Conservation (phyloP, 1,139 yeast species). For the Chernovozyma sophiae-reginae region DNA sequence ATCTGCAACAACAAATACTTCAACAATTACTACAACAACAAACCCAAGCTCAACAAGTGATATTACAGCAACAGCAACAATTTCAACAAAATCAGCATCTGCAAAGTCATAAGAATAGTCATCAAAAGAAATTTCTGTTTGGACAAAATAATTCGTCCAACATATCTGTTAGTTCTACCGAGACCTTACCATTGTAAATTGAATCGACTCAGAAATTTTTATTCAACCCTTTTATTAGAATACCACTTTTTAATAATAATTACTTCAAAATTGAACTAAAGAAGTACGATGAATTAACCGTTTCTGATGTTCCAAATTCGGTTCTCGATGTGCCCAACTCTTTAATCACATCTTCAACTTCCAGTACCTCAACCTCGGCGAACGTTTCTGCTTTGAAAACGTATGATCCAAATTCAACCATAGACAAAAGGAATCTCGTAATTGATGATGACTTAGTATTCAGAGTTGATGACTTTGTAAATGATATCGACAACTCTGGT, state of each 20-base stretch:
- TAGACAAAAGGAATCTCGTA: conserved; percentile 25
- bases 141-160: conserved; percentile 1
- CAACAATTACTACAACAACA: conserved; percentile 1
- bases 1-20: conserved; percentile 1
- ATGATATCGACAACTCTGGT: conserved; percentile 21
- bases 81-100: background rate
- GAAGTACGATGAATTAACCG: conserved; percentile 35
- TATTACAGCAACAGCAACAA: background rate
- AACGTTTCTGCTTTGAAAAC: background rate
- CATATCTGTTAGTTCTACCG: conserved; percentile 1
- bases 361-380: background rate
- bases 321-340: background rate
- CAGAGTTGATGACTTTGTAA: conserved; percentile 37
- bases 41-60: background rate
- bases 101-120: background rate
- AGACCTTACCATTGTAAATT: conserved; percentile 1
- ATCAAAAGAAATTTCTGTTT: background rate
- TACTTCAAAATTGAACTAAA: conserved; percentile 32
- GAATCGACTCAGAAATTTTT: background rate
- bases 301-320: conserved; percentile 3
- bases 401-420: conserved; percentile 13
- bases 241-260: conserved; percentile 38
- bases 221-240: conserved; percentile 16
- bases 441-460: conserved; percentile 34
- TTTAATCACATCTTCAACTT: background rate